phyloP scores from a whole-genome alignment of 768 basidiomycete species.

The Boletus reticulatus region DNA sequence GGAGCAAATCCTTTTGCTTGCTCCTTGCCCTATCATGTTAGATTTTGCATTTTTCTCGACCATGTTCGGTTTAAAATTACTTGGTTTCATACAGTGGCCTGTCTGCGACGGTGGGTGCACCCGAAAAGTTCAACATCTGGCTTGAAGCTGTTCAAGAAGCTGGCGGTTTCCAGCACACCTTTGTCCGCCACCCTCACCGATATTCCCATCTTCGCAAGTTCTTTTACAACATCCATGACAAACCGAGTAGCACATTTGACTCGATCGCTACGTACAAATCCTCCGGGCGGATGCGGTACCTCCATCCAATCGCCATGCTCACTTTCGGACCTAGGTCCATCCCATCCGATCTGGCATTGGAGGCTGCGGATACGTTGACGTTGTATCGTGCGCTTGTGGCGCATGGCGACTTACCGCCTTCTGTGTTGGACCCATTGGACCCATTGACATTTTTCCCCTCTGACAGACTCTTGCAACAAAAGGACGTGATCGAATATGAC shows the following conservation, averaged over 20 bases:
- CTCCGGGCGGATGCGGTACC: slow-evolving; percentile 44
- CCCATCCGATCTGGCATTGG: slow-evolving; percentile 63
- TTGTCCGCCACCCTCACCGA: slow-evolving; percentile 63
- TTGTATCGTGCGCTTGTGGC: slow-evolving; percentile 47
- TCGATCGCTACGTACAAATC: slow-evolving; percentile 36
- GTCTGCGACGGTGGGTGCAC: slow-evolving; percentile 68
- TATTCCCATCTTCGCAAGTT: slow-evolving; percentile 76
- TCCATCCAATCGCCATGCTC: slow-evolving; percentile 65
- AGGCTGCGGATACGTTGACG: slow-evolving; percentile 53
- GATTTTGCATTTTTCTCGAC: slow-evolving; percentile 18
- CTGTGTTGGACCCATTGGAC: slow-evolving; percentile 30
- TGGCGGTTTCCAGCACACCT: slow-evolving; percentile 56
- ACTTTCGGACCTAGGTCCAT: slow-evolving; percentile 48
- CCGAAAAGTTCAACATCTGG: slow-evolving; percentile 66
- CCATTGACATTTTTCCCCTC: slow-evolving; percentile 46
- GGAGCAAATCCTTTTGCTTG: slow-evolving; percentile 71
- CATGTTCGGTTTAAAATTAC: neutral
- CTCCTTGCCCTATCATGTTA: slow-evolving; percentile 72
- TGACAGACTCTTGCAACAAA: slow-evolving; percentile 47
- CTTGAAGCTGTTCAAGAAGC: slow-evolving; percentile 57
- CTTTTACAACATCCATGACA: slow-evolving; percentile 42
- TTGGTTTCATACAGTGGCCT: slow-evolving; percentile 46
- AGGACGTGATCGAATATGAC: slow-evolving; percentile 62
- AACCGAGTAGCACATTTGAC: slow-evolving; percentile 27
- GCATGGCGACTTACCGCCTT: slow-evolving; percentile 22